Conservation (phyloP, 106 monocot species). For the Apostasia ramifera region DNA sequence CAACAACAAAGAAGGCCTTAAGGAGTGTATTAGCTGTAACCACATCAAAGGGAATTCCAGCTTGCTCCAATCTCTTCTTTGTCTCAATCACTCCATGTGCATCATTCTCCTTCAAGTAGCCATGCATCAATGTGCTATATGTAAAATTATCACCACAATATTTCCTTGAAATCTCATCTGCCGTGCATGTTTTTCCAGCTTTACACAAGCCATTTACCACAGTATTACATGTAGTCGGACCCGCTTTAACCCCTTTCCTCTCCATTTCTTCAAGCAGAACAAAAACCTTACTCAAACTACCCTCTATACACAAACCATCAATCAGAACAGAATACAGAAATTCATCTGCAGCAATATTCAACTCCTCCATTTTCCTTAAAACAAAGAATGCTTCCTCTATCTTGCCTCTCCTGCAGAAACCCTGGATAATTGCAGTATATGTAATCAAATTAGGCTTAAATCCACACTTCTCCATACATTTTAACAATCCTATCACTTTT, state of each 20-base stretch:
- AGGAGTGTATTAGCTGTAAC: constrained; percentile 54
- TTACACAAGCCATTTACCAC: constrained; percentile 72
- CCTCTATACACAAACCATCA: constrained; percentile 36
- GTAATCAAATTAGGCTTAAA: constrained; percentile 44
- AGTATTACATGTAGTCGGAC: constrained; percentile 44
- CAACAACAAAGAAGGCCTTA: constrained; percentile 54
- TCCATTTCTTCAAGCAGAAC: constrained; percentile 51
- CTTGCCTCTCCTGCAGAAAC: constrained; percentile 56
- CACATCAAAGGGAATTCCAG: constrained; percentile 33
- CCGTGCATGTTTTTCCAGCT: constrained; percentile 32
- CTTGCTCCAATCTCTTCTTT: constrained; percentile 45
- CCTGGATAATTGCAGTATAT: constrained; percentile 40
- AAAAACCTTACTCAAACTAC: constrained; percentile 51
- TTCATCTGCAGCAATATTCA: constrained; percentile 37
- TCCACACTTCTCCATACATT: constrained; percentile 31
- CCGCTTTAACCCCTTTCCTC: constrained; percentile 38
- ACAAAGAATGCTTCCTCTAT: constrained; percentile 46
- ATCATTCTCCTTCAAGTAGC: constrained; percentile 44
- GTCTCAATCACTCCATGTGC: constrained; percentile 29
- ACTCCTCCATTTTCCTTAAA: constrained; percentile 41
- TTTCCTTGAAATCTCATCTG: constrained; percentile 34
- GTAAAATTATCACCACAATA: constrained; percentile 53
- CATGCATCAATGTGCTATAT: constrained; percentile 56
- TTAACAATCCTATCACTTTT: constrained; percentile 57
- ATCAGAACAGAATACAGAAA: constrained; percentile 53